Base-by-base conservation (phyloP, 331 rosid species). In the Dryas integrifolia region DNA sequence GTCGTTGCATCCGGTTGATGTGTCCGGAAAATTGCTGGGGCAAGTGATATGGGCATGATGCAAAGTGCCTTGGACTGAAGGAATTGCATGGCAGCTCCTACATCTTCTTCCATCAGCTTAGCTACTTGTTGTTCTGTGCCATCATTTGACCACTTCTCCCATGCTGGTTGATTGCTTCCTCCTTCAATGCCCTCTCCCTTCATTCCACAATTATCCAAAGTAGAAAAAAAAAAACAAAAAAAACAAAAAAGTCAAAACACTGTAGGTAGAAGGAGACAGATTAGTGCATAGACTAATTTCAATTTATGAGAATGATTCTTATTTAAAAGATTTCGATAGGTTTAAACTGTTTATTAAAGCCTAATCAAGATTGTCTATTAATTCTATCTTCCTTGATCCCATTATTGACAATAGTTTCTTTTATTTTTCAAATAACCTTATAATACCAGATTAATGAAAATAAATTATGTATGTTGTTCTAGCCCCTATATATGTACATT, bases 41-140 rank as follows among this genome's bases (percentile, higher is more conserved):
- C 97, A 18, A 95, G 87, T 7, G 99, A 95, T 76, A 95, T 81
- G 1, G 99, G 99, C 99, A 95, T 95, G 80, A 95, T 92, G 82
- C 99, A 95, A 10, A 92, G 97, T 43, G 98, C 96, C 85, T 92
- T 95, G 72, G 99, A 87, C 83, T 95, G 97, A 74, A 95, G 99
- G 78, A 88, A 86, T 63, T 95, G 99, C 98, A 92, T 89, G 59
- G 99, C 99, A 63, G 98, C 96, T 83, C 99, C 99, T 12, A 95
- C 87, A 71, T 92, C 98, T 79, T 95, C 97, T 84, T 95, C 99
- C 99, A 95, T 95, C 62, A 95, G 85, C 76, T 95, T 95, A 10
- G 99, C 99, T 51, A 92, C 98, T 81, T 92, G 85, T 73, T 92
- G 92, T 77, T 95, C 99, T 46, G 98, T 92, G 35, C 98, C 99